These are phyloP conservation scores for Pseudozyma sp. DNA, from an alignment of 1,284 basidiomycete species.

Conservation along the genomic window DNA sequence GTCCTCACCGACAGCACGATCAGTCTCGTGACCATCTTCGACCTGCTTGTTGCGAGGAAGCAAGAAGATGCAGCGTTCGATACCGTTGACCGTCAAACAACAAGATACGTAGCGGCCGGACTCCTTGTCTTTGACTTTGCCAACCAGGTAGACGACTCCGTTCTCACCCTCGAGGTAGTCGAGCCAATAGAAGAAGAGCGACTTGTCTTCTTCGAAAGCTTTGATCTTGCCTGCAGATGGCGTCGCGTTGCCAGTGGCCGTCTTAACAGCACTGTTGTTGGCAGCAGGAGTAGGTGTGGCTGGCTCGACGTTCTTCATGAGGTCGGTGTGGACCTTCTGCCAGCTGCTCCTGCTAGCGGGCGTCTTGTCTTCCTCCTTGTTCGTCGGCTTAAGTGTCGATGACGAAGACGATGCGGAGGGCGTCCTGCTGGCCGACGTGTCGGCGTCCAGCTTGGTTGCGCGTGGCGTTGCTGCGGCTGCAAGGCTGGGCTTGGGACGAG, in stretches of 20 bases:
- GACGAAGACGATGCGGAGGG: conserved; percentile 21
- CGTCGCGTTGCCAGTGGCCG: conserved; percentile 16
- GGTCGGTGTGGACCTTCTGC: conserved; percentile 54
- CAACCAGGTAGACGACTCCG: conserved; percentile 66
- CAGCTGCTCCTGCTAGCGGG: conserved; percentile 38
- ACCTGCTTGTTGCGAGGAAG: conserved; percentile 74
- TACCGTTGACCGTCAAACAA: conserved; percentile 84
- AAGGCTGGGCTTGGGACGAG: conserved; percentile 24
- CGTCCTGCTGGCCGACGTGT: conserved; percentile 26
- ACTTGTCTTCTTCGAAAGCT: conserved; percentile 57
- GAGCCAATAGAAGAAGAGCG: conserved; percentile 66
- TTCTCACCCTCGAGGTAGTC: conserved; percentile 64
- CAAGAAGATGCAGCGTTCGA: conserved; percentile 94
- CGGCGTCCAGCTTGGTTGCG: conserved; percentile 16
- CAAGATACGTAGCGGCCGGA: conserved; percentile 81
- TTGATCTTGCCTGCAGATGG: conserved; percentile 45
- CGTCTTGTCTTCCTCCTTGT: conserved; percentile 24
- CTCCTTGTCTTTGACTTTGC: conserved; percentile 65
- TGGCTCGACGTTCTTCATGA: conserved; percentile 48
- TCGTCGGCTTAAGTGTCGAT: conserved; percentile 8
- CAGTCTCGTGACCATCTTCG: conserved; percentile 77
- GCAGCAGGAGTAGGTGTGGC: conserved; percentile 28
- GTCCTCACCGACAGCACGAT: conserved; percentile 71
- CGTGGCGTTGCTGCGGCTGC: conserved; percentile 21
- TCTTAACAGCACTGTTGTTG: conserved; percentile 21